Conservation (phyloP, 352 stramenopile genomes). For the Globisporangium orthogonon region DNA sequence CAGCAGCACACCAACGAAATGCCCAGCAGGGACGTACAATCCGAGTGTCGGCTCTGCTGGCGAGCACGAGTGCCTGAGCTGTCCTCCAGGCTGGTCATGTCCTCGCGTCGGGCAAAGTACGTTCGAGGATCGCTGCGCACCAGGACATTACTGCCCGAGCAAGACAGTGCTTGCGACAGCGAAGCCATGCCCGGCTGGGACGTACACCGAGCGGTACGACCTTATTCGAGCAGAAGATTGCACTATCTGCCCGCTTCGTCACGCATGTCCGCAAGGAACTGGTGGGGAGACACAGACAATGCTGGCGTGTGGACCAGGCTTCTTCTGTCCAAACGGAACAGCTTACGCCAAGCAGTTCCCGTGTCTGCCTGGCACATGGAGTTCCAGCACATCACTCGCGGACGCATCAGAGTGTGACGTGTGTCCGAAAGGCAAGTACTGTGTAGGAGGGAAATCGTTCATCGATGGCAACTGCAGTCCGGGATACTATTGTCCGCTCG, state of each 20-base stretch:
- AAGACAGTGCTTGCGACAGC: conserved; percentile 42
- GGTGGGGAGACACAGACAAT: conserved; percentile 63
- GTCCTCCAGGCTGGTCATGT: conserved; percentile 68
- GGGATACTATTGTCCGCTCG: conserved; percentile 88
- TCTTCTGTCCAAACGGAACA: conserved; percentile 82
- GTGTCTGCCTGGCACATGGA: conserved; percentile 87
- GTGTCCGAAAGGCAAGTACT: conserved; percentile 85
- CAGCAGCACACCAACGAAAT: conserved; percentile 59
- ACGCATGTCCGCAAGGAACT: conserved; percentile 70
- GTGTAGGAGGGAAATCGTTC: conserved; percentile 66
- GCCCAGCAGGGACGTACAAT: conserved; percentile 77
- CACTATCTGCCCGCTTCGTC: conserved; percentile 63
- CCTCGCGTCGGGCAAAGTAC: conserved; percentile 55
- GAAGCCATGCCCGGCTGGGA: conserved; percentile 66
- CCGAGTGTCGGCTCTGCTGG: conserved; percentile 33
- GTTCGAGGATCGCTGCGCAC: conserved; percentile 54
- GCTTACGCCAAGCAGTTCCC: conserved; percentile 60
- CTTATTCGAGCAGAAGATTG: conserved; percentile 72
- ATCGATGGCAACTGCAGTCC: conserved; percentile 66
- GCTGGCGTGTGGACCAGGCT: conserved; percentile 60
- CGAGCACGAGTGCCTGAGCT: conserved; percentile 56
- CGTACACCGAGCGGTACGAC: conserved; percentile 57
- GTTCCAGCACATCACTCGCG: conserved; percentile 57
- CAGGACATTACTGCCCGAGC: conserved; percentile 74
- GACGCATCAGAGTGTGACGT: conserved; percentile 61